These are phyloP conservation scores for Moringa oleifera DNA, from an alignment of 345 rosid genomes.

Conservation along the genomic window DNA sequence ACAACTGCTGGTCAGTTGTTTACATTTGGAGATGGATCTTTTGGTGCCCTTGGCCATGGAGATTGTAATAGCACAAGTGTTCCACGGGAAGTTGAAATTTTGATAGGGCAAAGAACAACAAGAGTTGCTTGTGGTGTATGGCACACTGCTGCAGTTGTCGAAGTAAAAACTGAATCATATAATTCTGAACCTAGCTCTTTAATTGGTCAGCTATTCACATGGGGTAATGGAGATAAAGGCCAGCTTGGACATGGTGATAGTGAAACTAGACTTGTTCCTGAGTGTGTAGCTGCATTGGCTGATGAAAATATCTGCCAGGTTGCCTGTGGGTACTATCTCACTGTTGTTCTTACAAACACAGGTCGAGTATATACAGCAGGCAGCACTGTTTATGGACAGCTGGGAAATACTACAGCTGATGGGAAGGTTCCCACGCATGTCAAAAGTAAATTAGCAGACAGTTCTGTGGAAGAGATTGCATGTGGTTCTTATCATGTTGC, in stretches of 20 bases:
- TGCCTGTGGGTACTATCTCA: constrained; percentile 68
- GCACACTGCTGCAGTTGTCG: constrained; percentile 91
- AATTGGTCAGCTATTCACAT: constrained; percentile 57
- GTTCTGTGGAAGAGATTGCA: constrained; percentile 58
- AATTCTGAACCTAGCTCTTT: constrained; percentile 35
- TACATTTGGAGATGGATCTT: constrained; percentile 94
- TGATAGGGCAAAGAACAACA: constrained; percentile 47
- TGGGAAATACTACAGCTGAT: constrained; percentile 54
- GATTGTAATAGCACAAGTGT: constrained; percentile 45
- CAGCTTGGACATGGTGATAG: constrained; percentile 77
- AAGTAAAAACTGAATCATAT: constrained; percentile 37
- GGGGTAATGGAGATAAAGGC: constrained; percentile 83
- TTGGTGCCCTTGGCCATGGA: constrained; percentile 91
- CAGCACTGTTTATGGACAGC: constrained; percentile 61
- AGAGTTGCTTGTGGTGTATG: constrained; percentile 86
- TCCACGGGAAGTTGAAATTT: constrained; percentile 73
- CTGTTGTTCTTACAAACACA: constrained; percentile 57
- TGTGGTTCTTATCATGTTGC: constrained; percentile 87
- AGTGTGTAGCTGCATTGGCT: constrained; percentile 37
- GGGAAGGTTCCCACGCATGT: constrained; percentile 55
- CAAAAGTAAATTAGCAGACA: constrained; percentile 44
- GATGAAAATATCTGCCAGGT: constrained; percentile 50
- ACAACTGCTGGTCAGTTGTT: constrained; percentile 69
- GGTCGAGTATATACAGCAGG: constrained; percentile 90
- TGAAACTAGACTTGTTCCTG: constrained; percentile 55